A percentile compares a stretch with the other conserved stretches of the same genome.
These are phyloP conservation scores for Tetracladium setigerum DNA, from an alignment of 495 filamentous ascomycete genomes.

Conservation along the genomic window DNA sequence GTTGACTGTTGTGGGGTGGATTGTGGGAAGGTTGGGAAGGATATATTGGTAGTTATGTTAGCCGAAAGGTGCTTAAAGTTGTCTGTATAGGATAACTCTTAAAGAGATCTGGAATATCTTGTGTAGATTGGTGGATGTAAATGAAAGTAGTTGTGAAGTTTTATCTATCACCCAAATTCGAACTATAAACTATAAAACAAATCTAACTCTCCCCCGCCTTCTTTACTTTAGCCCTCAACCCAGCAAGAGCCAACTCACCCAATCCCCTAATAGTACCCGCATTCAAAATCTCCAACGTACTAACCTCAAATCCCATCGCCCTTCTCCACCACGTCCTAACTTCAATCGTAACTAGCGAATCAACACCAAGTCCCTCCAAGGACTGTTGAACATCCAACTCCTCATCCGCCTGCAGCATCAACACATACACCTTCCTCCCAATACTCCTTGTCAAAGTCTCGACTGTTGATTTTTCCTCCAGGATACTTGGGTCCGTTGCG, in stretches of 20 bases:
- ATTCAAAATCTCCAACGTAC: conserved; percentile 21
- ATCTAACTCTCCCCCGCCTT: too few species aligned
- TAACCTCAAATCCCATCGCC: conserved; percentile 36
- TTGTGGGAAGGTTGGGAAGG: too few species aligned
- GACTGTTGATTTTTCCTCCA: conserved; percentile 8
- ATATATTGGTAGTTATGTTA: too few species aligned
- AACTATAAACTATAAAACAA: too few species aligned
- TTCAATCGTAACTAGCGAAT: conserved; percentile 48
- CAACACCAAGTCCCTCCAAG: conserved; percentile 37
- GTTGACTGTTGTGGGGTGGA: too few species aligned
- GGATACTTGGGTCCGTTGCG: conserved; percentile 13
- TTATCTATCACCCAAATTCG: too few species aligned
- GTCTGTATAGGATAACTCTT: too few species aligned
- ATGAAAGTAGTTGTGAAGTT: too few species aligned
- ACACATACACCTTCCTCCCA: conserved; percentile 25
- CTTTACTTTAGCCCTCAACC: too few species aligned
- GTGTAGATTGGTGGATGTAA: too few species aligned
- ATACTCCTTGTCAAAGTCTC: conserved; percentile 23
- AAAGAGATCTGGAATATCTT: too few species aligned
- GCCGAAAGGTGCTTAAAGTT: too few species aligned
- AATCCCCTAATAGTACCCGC: conserved; percentile 6
- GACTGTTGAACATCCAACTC: conserved; percentile 31
- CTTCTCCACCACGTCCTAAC: conserved; percentile 40
- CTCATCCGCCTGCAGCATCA: conserved; percentile 33
- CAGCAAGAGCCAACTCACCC: background rate